Base-by-base conservation (phyloP, 2,329 filamentous ascomycete species). In the Bipolaris cookei region DNA sequence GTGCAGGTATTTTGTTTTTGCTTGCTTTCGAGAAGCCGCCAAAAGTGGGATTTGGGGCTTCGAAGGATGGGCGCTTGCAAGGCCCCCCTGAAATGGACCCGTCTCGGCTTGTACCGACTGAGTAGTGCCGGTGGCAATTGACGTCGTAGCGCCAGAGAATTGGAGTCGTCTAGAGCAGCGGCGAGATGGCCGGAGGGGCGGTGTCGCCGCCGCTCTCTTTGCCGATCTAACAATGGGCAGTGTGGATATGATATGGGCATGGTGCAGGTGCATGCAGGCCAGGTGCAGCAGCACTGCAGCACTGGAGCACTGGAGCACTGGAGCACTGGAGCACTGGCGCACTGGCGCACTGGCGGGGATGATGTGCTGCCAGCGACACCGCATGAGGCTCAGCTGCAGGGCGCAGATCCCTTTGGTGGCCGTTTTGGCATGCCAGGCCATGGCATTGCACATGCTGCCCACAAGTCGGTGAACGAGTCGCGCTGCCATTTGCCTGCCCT, bases 381-480 rank as follows among this genome's bases (percentile, higher is more conserved):
- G 54, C 54, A 47, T 56, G 54, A 56, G 54, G 54, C 54, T 52
- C 41, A 52, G 35, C 48, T 56, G 54, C 48, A 52, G 34, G 42
- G 28, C 35, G 54, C 42, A 56, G 54, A 56, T 56, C 54, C n/a
- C 35, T 56, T 56, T 56, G 54, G 54, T 56, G 54, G 54, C 54
- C 54, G 54, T 56, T 56, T 23, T 35, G 41, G 18, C 28, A 47
- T 56, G 28, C 10, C 10, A 2, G 25, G 34, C 51, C 48, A 6
- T 23, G 41, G 25, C 35, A 16, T 7, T 16, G 34, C 25, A 16
- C 10, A 11, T 39, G 28, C 14, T 32, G 44, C 34, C 47, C 30
- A 52, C 32, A 52, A 56, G 54, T 56, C 54, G 54, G 54, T 56
- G 54, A 56, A 56, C 54, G 54, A 56, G 54, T 56, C 32, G 35